Conservation (phyloP, 2,329 filamentous ascomycete species). For the Cordyceps tenuipes region DNA sequence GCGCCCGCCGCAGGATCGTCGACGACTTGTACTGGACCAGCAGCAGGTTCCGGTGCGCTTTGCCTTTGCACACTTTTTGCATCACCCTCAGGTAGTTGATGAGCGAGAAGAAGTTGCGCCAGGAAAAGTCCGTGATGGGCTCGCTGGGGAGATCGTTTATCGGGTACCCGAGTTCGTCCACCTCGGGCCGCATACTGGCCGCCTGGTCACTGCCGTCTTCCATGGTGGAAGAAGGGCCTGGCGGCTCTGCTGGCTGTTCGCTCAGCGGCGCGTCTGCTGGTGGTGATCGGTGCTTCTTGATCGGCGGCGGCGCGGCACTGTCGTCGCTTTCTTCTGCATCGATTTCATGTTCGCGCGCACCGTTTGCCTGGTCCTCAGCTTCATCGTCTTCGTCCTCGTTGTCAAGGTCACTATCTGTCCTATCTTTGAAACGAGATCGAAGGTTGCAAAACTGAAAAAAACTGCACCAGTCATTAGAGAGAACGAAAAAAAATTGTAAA, state of each 20-base stretch:
- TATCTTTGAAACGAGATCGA: slow-evolving; percentile 45
- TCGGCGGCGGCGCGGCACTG: slow-evolving; percentile 79
- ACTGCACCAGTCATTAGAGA: slow-evolving; percentile 34
- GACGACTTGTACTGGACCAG: slow-evolving; percentile 94
- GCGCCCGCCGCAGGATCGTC: slow-evolving; percentile 81
- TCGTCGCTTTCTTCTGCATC: slow-evolving; percentile 51
- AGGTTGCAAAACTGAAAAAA: slow-evolving; percentile 87
- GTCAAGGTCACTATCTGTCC: slow-evolving; percentile 21
- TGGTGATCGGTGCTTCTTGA: slow-evolving; percentile 49
- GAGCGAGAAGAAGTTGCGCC: slow-evolving; percentile 87
- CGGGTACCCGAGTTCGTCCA: slow-evolving; percentile 84
- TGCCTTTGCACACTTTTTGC: slow-evolving; percentile 95
- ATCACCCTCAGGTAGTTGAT: slow-evolving; percentile 95
- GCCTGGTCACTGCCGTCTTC: slow-evolving; percentile 22
- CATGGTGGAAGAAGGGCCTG: slow-evolving; percentile 5
- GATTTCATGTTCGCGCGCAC: slow-evolving; percentile 26
- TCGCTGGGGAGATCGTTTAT: slow-evolving; percentile 59
- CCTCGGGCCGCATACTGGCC: slow-evolving; percentile 42
- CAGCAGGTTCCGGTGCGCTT: slow-evolving; percentile 87
- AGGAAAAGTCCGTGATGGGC: slow-evolving; percentile 83
- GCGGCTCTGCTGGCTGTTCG: slow-evolving; percentile 18
- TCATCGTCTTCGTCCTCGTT: slow-evolving; percentile 18
- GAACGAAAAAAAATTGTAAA: too few relatives aligned
- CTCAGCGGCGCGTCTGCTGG: slow-evolving; percentile 19
- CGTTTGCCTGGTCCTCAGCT: slow-evolving; percentile 14